phyloP scores from a whole-genome alignment of 2,329 filamentous ascomycete genomes.

The Colletotrichum destructivum region DNA sequence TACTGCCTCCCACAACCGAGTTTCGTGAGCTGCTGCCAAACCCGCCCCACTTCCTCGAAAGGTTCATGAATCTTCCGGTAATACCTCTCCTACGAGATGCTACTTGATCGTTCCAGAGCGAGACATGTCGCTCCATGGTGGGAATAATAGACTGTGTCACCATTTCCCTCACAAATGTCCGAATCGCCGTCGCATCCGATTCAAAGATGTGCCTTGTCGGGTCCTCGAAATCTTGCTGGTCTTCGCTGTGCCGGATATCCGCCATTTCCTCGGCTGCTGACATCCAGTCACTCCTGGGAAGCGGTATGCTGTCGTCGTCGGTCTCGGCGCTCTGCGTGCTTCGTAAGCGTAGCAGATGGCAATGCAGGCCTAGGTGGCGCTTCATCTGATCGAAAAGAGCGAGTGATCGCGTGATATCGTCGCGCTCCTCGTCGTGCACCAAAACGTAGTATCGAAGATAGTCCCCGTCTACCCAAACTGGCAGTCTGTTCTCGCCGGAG shows the following conservation, averaged over 20 bases:
- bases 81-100: slow-evolving; percentile 91
- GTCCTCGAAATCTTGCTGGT: slow-evolving; percentile 79
- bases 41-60: slow-evolving; percentile 90
- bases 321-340: slow-evolving; percentile 89
- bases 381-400: slow-evolving; percentile 98
- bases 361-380: slow-evolving; percentile 95
- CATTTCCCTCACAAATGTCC: slow-evolving; percentile 92
- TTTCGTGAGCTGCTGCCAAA: slow-evolving; percentile 80
- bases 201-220: slow-evolving; percentile 88
- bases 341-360: slow-evolving; percentile 88
- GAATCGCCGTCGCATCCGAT: slow-evolving; percentile 90
- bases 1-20: slow-evolving; percentile 68
- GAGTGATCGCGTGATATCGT: slow-evolving; percentile 92
- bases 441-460: slow-evolving; percentile 97
- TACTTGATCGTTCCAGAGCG: slow-evolving; percentile 97
- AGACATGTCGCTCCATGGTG: slow-evolving; percentile 93
- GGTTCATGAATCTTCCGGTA: slow-evolving; percentile 92
- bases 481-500: slow-evolving; percentile 80
- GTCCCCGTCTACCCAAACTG: slow-evolving; percentile 90
- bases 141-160: slow-evolving; percentile 95
- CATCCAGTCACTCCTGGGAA: slow-evolving; percentile 90
- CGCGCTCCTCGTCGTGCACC: slow-evolving; percentile 95
- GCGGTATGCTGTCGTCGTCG: slow-evolving; percentile 89
- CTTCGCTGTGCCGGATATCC: slow-evolving; percentile 78
- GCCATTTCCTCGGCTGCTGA: slow-evolving; percentile 88